These are phyloP conservation scores for Ophiostoma pallidulum DNA, from an alignment of 2,329 filamentous ascomycete species.

Conservation along the genomic window DNA sequence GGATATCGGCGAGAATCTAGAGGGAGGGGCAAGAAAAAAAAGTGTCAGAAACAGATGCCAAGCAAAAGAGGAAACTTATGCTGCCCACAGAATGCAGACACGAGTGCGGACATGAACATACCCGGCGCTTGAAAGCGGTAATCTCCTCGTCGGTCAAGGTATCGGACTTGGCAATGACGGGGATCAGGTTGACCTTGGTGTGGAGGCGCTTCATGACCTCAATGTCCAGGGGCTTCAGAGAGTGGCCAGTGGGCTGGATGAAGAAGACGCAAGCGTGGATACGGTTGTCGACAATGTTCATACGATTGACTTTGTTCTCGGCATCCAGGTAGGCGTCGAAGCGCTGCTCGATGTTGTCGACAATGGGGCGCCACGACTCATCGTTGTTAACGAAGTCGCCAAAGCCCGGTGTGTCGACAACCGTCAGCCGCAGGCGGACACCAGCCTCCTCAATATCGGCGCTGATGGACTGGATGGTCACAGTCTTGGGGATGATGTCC, in stretches of 20 bases:
- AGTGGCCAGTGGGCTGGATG: slow-evolving; percentile 97
- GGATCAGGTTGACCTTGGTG: slow-evolving; percentile 99
- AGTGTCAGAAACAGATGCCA: slow-evolving; percentile 3
- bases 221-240: slow-evolving; percentile 94
- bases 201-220: slow-evolving; percentile 99
- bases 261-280: slow-evolving; percentile 99
- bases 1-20: slow-evolving; percentile 92
- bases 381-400: slow-evolving; percentile 99
- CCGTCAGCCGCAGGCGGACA: slow-evolving; percentile 88
- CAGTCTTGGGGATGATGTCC: slow-evolving; percentile 97
- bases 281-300: slow-evolving; percentile 99
- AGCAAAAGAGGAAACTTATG: background rate
- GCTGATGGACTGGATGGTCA: slow-evolving; percentile 89
- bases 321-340: slow-evolving; percentile 98
- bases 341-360: slow-evolving; percentile 98
- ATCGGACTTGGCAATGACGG: slow-evolving; percentile 97
- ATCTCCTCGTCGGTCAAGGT: slow-evolving; percentile 98
- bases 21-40: too few species aligned
- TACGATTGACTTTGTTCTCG: slow-evolving; percentile 99
- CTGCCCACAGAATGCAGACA: too few species aligned
- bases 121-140: slow-evolving; percentile 85
- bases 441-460: slow-evolving; percentile 98
- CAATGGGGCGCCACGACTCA: slow-evolving; percentile 97
- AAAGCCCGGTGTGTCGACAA: slow-evolving; percentile 96
- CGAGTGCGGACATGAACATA: too few species aligned